Base-by-base conservation (phyloP, 257 asterid species). In the Solanum clarkiae region DNA sequence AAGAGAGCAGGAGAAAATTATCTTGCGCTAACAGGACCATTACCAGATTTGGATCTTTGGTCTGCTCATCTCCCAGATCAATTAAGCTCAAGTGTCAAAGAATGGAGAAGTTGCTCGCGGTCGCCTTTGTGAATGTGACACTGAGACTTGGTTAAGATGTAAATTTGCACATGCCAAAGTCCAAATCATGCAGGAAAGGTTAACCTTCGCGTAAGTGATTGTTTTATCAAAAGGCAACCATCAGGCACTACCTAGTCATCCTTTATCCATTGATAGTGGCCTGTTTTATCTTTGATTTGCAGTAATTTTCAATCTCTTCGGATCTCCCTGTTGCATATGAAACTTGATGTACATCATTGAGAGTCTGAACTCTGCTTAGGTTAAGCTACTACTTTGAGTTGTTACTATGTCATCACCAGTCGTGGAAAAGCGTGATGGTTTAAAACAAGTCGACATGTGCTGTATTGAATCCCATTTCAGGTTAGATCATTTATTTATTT, bases 11-110 rank as follows among this genome's bases (percentile, higher is more conserved):
- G 96, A 47, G 96, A 90, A 86, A 94, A 94, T 90, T 93, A 88
- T 86, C 87, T 94, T 53, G 98, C 97, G 51, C 86, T 93, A 17
- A 94, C 98, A 11, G 97, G 98, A 57, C 82, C 89, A 84, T 86
- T 91, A 84, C 95, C 94, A 45, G 94, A 94, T 85, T 84, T 88
- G 80, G 57, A 85, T 69, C 22, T 90, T 20, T 93, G 98, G 98
- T 83, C 94, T 77, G 91, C 90, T 84, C 80, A 90, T 88, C 90
- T 94, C 74, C 97, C 97, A 5, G 54, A 80, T 70, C 90, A 80
- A 65, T 86, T 93, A 70, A 89, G 89, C 24, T 85, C 91, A 47
- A 85, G 91, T 14, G 89, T 92, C 70, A 47, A 71, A 44, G 90
- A 88, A 60, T 94, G 98, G 98, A 84, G 53, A 81, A 32, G 81